Base-by-base conservation (phyloP, 2,329 filamentous ascomycete genomes). In the Lachnellula cervina region DNA sequence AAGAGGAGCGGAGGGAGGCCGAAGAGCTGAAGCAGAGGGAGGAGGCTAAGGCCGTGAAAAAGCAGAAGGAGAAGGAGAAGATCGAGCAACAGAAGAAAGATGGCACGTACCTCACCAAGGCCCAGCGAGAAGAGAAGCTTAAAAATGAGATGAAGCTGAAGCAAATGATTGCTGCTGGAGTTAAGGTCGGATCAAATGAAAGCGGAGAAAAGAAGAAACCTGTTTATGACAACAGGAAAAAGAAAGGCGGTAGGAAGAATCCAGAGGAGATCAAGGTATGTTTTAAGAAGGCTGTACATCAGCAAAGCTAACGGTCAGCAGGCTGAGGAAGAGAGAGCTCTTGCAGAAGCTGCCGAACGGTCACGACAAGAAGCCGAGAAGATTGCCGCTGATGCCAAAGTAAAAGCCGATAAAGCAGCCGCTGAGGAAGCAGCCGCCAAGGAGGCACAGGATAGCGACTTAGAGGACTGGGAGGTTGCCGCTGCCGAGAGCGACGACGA, bases 71-170 rank as follows among this genome's bases (percentile, higher is more conserved):
- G 67, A 93, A 89, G 77, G 88, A 92, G 71, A 89, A 82, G 73
- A 86, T 93, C 58, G 90, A 94, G 69, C 87, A 93, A 74, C 81
- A 90, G 55, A 94, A 93, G 81, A 90, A 88, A 71, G 89, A 91
- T 71, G 90, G 90, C 70, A 93, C 90, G 68, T 93, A 88, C 73
- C 76, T 93, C 67, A 93, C 89, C 62, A 92, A 93, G 74, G 89
- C 89, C 14, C 89, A 95, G 70, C 89, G 86, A 69, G 88, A 92
- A 66, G 88, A 89, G 68, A 90, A 90, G 74, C 85, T 86, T 23
- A 82, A 85, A 66, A 87, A 89, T 64, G 88, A 93, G 73, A 77
- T 85, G 66, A 90, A 91, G 66, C 74, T 93, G 53, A 86, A 94
- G 76, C 90, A 94, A 73, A 91, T 94, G 88, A 75, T 92, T 63